A percentile compares a stretch with the other conserved stretches of the same genome.
Conservation (phyloP, 768 basidiomycete species). For the Ramaria sp. region DNA sequence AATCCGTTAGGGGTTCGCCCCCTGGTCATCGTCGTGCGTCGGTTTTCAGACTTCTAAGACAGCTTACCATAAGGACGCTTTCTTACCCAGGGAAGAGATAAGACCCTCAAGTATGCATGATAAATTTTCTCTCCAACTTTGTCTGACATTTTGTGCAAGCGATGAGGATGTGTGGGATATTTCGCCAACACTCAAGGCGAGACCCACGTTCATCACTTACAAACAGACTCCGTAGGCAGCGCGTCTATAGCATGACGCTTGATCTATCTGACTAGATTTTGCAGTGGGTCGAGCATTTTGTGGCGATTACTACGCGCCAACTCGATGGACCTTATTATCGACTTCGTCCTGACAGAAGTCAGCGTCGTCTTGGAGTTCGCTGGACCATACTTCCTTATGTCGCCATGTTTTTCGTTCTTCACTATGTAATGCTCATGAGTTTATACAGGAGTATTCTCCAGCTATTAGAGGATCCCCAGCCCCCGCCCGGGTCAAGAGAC, state of each 20-base stretch:
- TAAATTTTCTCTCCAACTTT: neutral
- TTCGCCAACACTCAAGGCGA: conserved; percentile 9
- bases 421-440: neutral
- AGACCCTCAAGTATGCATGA: neutral
- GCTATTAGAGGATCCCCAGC: conserved; percentile 12
- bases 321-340: conserved; percentile 15
- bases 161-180: conserved; percentile 13
- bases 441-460: conserved; percentile 14
- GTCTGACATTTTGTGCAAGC: neutral
- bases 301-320: conserved; percentile 9
- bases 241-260: neutral
- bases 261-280: neutral
- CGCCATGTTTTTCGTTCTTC: neutral
- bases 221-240: neutral
- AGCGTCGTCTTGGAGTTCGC: conserved; percentile 24
- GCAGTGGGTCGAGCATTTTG: conserved; percentile 2
- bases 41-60: neutral
- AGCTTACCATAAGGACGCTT: neutral
- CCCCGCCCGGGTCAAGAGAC: neutral
- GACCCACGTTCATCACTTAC: conserved; percentile 6
- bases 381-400: conserved; percentile 25
- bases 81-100: neutral
- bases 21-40: conserved; percentile 9
- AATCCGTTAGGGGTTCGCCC: conserved; percentile 9
- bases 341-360: conserved; percentile 17